Percentiles rank a stretch among this genome's conserved stretches.
Evolutionary conservation across 106 monocot species (phyloP).

Genomic region (Dendrobium catenatum): DNA sequence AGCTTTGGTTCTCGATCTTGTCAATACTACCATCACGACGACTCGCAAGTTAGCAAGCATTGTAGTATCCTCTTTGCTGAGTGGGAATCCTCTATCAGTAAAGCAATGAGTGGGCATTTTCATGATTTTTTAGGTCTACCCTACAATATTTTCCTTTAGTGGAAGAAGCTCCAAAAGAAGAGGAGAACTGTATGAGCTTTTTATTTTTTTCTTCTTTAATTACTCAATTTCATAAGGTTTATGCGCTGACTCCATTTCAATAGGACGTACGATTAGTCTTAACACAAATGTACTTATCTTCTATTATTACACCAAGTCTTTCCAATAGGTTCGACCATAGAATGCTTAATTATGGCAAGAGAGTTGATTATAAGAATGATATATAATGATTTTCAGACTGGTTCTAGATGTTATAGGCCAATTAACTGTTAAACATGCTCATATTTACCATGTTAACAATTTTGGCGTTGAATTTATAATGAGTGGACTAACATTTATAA

Average conservation of each 20-base stretch:
- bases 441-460: too few relatives aligned
- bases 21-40: constrained; percentile 93
- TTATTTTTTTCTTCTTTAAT: not conserved
- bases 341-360: too few relatives aligned
- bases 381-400: too few relatives aligned
- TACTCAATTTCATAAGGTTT: not conserved
- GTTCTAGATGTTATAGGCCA: too few relatives aligned
- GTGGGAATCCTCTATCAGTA: constrained; percentile 73
- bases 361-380: too few relatives aligned
- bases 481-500: too few relatives aligned
- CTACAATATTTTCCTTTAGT: constrained; percentile 75
- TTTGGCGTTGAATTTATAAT: too few relatives aligned
- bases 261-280: not conserved
- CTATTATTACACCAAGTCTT: not conserved
- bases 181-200: constrained; percentile 10
- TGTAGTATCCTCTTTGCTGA: constrained; percentile 74
- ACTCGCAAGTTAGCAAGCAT: constrained; percentile 96
- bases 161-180: constrained; percentile 42
- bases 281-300: not conserved
- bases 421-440: too few relatives aligned
- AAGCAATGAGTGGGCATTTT: constrained; percentile 82
- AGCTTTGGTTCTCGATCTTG: constrained; percentile 62
- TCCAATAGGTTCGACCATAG: not conserved
- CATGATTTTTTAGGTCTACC: constrained; percentile 90
- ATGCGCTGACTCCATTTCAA: too few relatives aligned